Evolutionary conservation across 768 basidiomycete species (phyloP), one percentile per base, ranked within the genome.

Genomic region (Boletus bicolor): DNA sequence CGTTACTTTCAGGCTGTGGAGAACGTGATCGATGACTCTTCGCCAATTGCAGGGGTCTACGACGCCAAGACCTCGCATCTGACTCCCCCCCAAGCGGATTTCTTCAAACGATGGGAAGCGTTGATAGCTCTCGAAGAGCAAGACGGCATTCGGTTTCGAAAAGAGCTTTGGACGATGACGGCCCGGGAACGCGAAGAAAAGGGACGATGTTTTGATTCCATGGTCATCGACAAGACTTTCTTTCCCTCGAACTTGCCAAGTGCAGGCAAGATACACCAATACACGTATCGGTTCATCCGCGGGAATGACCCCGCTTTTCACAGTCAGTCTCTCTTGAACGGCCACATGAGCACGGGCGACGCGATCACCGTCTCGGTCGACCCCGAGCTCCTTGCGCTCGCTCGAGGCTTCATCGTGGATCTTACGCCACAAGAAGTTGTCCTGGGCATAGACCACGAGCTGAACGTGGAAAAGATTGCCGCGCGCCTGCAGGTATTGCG

Each of bases 101-200:
- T 98, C 72, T 98, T 97, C 77, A 84, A 84, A 64, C 79, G 83
- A 61, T 99, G 97, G 97, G 97, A 99, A 67, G 73, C 77, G 3
- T 78, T 98, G 15, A 77, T 98, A 53, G 79, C 91, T 2, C 66
- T 85, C 5, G 97, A 99, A 69, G 97, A 98, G 68, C 85, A 87
- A 54, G 95, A 97, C 60, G 75, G 90, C 14, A 73, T 87, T 10
- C 80, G 90, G 19, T 94, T 92, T 75, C 84, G 85, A 68, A 91
- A 89, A 60, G 95, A 99, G 64, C 76, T 98, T 9, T 99, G 97
- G 97, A 94, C 91, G 0, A 83, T 96, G 80, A 81, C 81, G 7
- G 92, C 93, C 0, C 74, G 70, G 17, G 86, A 94, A 63, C 80
- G 97, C 53, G 91, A 93, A 70, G 79, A 74, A 52, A 82, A 81